Conservation (phyloP, 352 stramenopile genomes). For the Pythium angustatum region DNA sequence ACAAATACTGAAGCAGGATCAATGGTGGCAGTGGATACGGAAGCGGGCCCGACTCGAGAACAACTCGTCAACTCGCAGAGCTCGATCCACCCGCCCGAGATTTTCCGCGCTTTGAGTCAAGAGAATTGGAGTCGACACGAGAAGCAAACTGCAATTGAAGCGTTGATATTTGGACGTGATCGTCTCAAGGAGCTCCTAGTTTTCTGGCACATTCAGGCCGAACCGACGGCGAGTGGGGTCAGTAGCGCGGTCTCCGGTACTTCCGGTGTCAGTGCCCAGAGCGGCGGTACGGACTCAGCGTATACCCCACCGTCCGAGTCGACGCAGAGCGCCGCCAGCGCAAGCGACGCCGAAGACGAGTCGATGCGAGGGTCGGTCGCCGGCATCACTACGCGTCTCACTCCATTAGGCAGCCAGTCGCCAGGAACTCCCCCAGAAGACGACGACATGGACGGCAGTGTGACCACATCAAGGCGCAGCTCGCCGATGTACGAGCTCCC, state of each 20-base stretch:
- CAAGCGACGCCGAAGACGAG: neutral
- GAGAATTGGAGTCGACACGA: neutral
- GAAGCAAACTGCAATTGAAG: neutral
- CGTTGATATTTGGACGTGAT: neutral
- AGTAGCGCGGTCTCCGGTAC: neutral
- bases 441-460: neutral
- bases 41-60: neutral
- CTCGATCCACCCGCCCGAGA: neutral
- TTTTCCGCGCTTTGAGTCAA: neutral
- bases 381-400: no score
- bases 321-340: neutral
- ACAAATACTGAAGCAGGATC: neutral
- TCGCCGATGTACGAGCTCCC: neutral
- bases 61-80: neutral
- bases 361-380: neutral
- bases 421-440: neutral
- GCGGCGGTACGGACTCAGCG: neutral
- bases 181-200: neutral
- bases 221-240: neutral
- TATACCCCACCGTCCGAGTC: neutral
- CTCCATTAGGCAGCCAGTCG: no score
- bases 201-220: neutral
- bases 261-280: neutral
- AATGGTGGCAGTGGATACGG: neutral
- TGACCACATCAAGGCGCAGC: neutral